phyloP scores from a whole-genome alignment of 441 rosid species.

The Isatis lusitanica region DNA sequence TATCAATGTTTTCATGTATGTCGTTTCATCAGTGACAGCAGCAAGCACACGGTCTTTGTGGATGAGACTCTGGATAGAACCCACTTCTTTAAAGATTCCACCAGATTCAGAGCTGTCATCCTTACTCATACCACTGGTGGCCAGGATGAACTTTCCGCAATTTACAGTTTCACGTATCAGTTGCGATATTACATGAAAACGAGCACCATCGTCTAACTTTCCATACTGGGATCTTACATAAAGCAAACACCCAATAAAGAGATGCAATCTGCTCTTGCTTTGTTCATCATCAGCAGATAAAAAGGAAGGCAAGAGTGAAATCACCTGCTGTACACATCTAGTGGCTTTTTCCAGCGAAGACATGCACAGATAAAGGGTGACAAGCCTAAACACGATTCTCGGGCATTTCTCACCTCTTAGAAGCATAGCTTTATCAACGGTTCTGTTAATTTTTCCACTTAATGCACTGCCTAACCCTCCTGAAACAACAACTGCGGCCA shows the following conservation, averaged over 20 bases:
- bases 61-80: slow-evolving; percentile 76
- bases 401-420: slow-evolving; percentile 96
- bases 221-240: slow-evolving; percentile 81
- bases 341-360: slow-evolving; percentile 93
- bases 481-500: slow-evolving; percentile 99
- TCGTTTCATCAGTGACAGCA: slow-evolving; percentile 86
- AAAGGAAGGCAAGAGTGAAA: slow-evolving; percentile 82
- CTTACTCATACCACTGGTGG: slow-evolving; percentile 69
- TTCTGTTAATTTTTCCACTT: slow-evolving; percentile 84
- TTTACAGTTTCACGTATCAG: slow-evolving; percentile 89
- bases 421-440: slow-evolving; percentile 92
- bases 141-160: slow-evolving; percentile 90
- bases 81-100: slow-evolving; percentile 67
- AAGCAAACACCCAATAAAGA: slow-evolving; percentile 92
- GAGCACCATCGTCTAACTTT: slow-evolving; percentile 86
- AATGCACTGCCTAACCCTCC: slow-evolving; percentile 97
- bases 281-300: slow-evolving; percentile 89
- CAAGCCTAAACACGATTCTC: slow-evolving; percentile 85
- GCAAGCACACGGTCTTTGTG: slow-evolving; percentile 90
- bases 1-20: slow-evolving; percentile 62
- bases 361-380: slow-evolving; percentile 78
- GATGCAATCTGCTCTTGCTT: slow-evolving; percentile 90
- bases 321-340: slow-evolving; percentile 86
- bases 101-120: slow-evolving; percentile 70
- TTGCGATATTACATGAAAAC: slow-evolving; percentile 92